These are phyloP conservation scores for Arthrinium phaeospermum DNA, from an alignment of 2,329 filamentous ascomycete species.

Conservation along the genomic window DNA sequence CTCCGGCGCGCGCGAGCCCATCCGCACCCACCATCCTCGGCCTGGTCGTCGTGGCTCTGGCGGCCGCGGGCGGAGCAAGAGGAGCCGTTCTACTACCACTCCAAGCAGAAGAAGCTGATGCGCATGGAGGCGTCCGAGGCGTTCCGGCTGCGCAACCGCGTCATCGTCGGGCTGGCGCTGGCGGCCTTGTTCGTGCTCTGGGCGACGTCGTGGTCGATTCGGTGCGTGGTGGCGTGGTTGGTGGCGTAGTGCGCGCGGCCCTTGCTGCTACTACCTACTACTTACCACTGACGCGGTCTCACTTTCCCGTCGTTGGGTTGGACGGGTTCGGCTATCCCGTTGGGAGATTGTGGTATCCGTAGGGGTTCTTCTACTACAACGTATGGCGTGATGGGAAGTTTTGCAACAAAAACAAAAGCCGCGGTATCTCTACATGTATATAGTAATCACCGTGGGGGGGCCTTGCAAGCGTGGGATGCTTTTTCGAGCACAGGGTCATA, in stretches of 20 bases:
- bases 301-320: not conserved
- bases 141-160: conserved; percentile 61
- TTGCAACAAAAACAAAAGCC: not conserved
- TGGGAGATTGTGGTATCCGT: not conserved
- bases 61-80: too few species aligned
- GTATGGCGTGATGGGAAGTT: not conserved
- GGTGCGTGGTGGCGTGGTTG: conserved; percentile 4
- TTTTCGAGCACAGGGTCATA: not conserved
- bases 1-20: conserved; percentile 46
- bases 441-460: not conserved
- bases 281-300: not conserved
- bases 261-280: not conserved
- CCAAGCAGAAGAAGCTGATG: conserved; percentile 64
- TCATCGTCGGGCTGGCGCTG: conserved; percentile 57
- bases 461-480: not conserved
- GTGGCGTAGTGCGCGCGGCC: not conserved
- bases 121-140: conserved; percentile 68
- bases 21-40: conserved; percentile 45
- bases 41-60: conserved; percentile 35
- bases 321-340: not conserved
- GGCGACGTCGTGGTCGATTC: conserved; percentile 34
- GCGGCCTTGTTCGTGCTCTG: conserved; percentile 38
- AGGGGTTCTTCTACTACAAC: not conserved
- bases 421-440: not conserved
- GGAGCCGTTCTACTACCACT: conserved; percentile 55